Percentiles rank a stretch among this genome's conserved stretches.
These are phyloP conservation scores for Syzygium grande DNA, from an alignment of 345 rosid genomes.

Conservation along the genomic window DNA sequence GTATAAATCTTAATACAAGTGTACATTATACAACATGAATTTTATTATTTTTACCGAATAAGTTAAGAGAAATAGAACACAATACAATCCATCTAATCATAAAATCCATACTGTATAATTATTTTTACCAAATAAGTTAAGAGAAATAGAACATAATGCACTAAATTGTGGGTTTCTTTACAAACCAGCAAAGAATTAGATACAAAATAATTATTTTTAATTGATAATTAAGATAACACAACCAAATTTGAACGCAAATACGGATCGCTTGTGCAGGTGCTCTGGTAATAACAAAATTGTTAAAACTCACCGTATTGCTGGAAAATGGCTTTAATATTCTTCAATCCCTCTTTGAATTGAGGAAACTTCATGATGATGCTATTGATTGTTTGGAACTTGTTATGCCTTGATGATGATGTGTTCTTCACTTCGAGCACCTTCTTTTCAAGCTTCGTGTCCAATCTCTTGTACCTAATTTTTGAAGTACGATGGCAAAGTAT, in stretches of 20 bases:
- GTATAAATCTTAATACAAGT: neutral
- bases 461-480: slow-evolving; percentile 40
- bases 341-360: slow-evolving; percentile 48
- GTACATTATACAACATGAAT: neutral
- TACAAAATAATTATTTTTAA: neutral
- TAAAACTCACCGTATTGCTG: slow-evolving; percentile 50
- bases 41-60: neutral
- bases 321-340: slow-evolving; percentile 54
- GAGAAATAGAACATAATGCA: neutral
- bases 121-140: neutral
- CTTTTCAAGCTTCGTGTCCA: slow-evolving; percentile 62
- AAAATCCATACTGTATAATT: neutral
- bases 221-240: neutral
- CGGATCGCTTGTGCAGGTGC: neutral
- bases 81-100: neutral
- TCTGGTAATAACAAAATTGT: neutral
- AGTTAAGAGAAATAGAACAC: neutral
- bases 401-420: slow-evolving; percentile 21
- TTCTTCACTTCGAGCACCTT: slow-evolving; percentile 62
- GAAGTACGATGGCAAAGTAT: slow-evolving; percentile 42
- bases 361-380: slow-evolving; percentile 73
- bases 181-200: neutral
- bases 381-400: slow-evolving; percentile 51
- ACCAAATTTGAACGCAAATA: neutral
- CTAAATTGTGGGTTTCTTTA: neutral